Evolutionary conservation across 1,284 basidiomycete genomes (phyloP).

Genomic region (Gomphus sp.): DNA sequence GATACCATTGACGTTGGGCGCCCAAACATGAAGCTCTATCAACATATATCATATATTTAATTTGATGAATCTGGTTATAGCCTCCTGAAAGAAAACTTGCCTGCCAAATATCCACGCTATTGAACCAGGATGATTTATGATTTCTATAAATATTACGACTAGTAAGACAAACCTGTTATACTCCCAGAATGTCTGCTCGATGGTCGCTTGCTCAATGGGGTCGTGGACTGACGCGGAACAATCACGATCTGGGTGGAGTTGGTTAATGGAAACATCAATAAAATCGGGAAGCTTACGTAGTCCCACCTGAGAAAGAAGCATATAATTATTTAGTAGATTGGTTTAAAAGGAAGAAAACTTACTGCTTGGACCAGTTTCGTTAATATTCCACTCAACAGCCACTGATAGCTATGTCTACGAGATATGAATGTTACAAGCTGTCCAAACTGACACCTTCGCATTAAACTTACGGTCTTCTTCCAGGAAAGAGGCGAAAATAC

Average conservation of each 20-base stretch:
- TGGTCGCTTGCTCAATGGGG: neutral
- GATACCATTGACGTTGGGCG: conserved; percentile 9
- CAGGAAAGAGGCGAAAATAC: conserved; percentile 10
- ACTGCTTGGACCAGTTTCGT: conserved; percentile 4
- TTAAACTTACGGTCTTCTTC: conserved; percentile 5
- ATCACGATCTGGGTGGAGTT: conserved; percentile 6
- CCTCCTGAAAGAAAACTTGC: neutral
- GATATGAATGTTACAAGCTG: neutral
- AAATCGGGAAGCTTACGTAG: neutral
- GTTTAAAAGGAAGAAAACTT: neutral
- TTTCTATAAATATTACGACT: neutral
- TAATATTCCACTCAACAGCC: conserved; percentile 5
- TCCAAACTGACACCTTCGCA: neutral
- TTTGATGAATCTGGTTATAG: neutral
- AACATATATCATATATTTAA: neutral
- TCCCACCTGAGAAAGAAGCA: neutral
- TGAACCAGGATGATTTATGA: neutral
- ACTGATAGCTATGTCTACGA: conserved; percentile 7
- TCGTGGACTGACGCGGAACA: neutral
- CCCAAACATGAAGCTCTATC: conserved; percentile 11
- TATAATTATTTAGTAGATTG: neutral
- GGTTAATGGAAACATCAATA: neutral
- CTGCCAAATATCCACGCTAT: conserved; percentile 7
- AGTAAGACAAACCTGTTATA: conserved; percentile 1
- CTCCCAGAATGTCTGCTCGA: conserved; percentile 11